These are phyloP conservation scores for Ligustrum vulgare DNA, from an alignment of 257 asterid genomes.

Conservation along the genomic window DNA sequence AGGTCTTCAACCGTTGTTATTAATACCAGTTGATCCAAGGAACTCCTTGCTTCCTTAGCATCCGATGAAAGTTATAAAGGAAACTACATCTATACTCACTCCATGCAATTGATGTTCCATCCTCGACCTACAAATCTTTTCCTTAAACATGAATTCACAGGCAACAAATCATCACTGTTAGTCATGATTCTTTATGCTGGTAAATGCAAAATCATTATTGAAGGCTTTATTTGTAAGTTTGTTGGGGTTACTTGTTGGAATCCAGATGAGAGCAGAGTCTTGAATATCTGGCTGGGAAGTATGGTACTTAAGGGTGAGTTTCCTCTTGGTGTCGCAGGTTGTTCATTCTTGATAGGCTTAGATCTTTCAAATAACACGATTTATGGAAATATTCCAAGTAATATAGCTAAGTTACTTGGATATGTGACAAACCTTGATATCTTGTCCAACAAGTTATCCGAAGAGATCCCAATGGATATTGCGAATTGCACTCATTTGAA, in stretches of 20 bases:
- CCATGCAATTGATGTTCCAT: too few relatives aligned
- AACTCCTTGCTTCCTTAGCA: too few relatives aligned
- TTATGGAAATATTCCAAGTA: conserved; percentile 50
- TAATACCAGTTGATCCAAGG: too few relatives aligned
- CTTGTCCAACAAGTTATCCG: conserved; percentile 65
- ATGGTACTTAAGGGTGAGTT: conserved; percentile 81
- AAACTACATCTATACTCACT: too few relatives aligned
- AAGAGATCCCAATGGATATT: conserved; percentile 56
- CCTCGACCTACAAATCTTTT: too few relatives aligned
- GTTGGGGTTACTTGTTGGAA: conserved; percentile 83
- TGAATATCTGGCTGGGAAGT: conserved; percentile 54
- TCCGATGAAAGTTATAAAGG: too few relatives aligned
- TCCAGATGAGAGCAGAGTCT: conserved; percentile 58
- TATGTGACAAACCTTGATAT: conserved; percentile 59
- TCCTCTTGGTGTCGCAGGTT: conserved; percentile 55
- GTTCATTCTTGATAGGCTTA: conserved; percentile 68
- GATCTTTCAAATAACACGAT: conserved; percentile 71
- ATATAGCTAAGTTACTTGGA: conserved; percentile 45
- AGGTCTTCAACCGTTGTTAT: too few relatives aligned
- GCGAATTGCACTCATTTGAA: conserved; percentile 62
- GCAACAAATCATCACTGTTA: too few relatives aligned
- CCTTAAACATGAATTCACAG: too few relatives aligned
- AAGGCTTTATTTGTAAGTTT: conserved; percentile 66
- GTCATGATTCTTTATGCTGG: too few relatives aligned
- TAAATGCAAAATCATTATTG: too few relatives aligned